These are phyloP conservation scores for Silene vulgaris DNA, from an alignment of 179 eudicot species.

Conservation along the genomic window DNA sequence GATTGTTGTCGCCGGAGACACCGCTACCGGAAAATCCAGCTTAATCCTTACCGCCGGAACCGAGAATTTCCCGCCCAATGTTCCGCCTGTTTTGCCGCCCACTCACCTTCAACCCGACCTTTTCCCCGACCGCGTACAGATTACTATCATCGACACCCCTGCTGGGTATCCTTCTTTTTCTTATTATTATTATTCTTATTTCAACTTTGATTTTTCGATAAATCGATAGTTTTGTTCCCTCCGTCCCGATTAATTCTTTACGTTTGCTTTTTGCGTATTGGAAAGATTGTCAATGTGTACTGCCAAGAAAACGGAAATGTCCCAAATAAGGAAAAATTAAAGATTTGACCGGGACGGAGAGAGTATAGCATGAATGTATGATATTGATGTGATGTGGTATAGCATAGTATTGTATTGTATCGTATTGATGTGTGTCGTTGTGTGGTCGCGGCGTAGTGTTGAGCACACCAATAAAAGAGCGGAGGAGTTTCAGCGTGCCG, in stretches of 20 bases:
- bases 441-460: conserved; percentile 14
- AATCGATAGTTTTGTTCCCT: neutral
- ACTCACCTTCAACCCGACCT: conserved; percentile 75
- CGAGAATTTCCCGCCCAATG: conserved; percentile 64
- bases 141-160: conserved; percentile 81
- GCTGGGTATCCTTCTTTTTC: conserved; percentile 41
- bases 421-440: neutral
- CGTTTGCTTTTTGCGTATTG: no score
- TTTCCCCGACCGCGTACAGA: conserved; percentile 78
- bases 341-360: no score
- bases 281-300: no score
- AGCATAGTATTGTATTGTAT: neutral
- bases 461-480: conserved; percentile 71
- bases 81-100: conserved; percentile 74
- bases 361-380: neutral
- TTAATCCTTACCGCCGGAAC: conserved; percentile 77
- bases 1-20: conserved; percentile 57
- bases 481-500: conserved; percentile 79
- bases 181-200: neutral
- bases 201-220: neutral
- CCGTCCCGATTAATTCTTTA: no score
- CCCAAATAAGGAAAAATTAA: no score
- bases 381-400: neutral
- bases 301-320: no score
- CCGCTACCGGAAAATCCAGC: conserved; percentile 60